Base-by-base conservation (phyloP, 2,329 filamentous ascomycete species). In the Epichloe bromicola region DNA sequence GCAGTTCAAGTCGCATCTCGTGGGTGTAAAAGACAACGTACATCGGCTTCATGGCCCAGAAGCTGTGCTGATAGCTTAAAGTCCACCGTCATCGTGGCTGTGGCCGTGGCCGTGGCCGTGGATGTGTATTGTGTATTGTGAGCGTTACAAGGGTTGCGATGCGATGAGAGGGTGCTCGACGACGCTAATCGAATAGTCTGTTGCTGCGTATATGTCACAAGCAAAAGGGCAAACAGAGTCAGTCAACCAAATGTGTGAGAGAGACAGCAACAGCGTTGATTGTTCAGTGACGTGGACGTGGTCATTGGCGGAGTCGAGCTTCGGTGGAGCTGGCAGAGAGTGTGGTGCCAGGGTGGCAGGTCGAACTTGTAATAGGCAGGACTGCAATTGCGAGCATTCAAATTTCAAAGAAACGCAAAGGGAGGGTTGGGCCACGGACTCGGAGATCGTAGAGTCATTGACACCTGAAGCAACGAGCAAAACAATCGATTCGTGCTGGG, bases 41-140 rank as follows among this genome's bases (percentile, higher is more conserved):
- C 93, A 80, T 98, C 93, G 66, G 93, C 85, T 67, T 93, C 86
- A 67, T 98, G 93, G 63, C 88, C 91, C 59, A 82, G 74, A 58
- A 98, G 78, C 63, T 88, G 86, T 59, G 91, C 89, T 55, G 93
- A 95, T 63, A 98, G 82, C 78, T 91, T 95, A 77, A 88, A 97
- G 65, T 89, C 84, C 68, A 76, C 73, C 83, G 77, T 73, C 85
- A 91, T 90, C 60, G 36, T 59, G 46, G 38, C 49, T 4, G 26
- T 26, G 23, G 23, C 23, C 23, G 55, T 42, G 44, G 39, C 1
- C 2, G 19, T 19, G 19, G n/a, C 48, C 50, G 46, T 43, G 38
- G 49, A 34, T 38, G 49, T 38, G 49, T 52, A 26, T 26, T 8
- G 2, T 30, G 26, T 30, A 47, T 40, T 37, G 36, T 50, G 26